Conservation (phyloP, 2,329 filamentous ascomycete genomes). For the Raffaelea ambrosiae region DNA sequence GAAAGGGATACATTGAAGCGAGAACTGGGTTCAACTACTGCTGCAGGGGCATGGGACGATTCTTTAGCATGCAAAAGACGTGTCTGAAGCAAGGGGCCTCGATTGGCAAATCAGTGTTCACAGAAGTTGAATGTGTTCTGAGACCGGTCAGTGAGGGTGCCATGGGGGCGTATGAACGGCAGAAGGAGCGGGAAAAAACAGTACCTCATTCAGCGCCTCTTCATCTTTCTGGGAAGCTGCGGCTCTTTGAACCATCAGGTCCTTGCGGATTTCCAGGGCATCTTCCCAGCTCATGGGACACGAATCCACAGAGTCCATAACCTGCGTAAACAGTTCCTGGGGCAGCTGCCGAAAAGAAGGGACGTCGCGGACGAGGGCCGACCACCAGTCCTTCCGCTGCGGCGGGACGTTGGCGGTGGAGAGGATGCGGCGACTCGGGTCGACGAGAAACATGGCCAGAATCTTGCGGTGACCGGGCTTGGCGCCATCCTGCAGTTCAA, state of each 20-base stretch:
- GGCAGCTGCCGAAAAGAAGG: slow-evolving; percentile 11
- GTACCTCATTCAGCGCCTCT: too few relatives aligned
- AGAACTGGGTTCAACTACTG: too few relatives aligned
- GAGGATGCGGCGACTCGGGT: slow-evolving; percentile 42
- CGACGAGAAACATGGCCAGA: slow-evolving; percentile 50
- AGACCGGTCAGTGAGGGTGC: neutral
- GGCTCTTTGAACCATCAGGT: slow-evolving; percentile 16
- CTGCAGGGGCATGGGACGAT: too few relatives aligned
- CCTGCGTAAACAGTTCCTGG: slow-evolving; percentile 17
- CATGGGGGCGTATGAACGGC: neutral
- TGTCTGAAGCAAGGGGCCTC: too few relatives aligned
- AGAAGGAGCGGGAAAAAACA: neutral
- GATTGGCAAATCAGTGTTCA: slow-evolving; percentile 1
- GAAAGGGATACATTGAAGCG: too few relatives aligned
- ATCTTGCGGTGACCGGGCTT: slow-evolving; percentile 48
- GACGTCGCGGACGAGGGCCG: slow-evolving; percentile 7
- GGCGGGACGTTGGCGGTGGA: slow-evolving; percentile 33
- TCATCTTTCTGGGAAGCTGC: neutral
- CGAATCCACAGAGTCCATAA: slow-evolving; percentile 15
- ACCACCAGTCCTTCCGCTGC: slow-evolving; percentile 27
- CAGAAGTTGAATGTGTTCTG: neutral
- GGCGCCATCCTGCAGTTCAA: slow-evolving; percentile 37
- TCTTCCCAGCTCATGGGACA: slow-evolving; percentile 17
- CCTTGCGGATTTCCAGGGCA: slow-evolving; percentile 12
- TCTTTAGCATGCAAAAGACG: too few relatives aligned